Evolutionary conservation across 805 yeast genomes (phyloP), one percentile per base, ranked within the genome.

Genomic region (Scheffersomyces ergatensis): DNA sequence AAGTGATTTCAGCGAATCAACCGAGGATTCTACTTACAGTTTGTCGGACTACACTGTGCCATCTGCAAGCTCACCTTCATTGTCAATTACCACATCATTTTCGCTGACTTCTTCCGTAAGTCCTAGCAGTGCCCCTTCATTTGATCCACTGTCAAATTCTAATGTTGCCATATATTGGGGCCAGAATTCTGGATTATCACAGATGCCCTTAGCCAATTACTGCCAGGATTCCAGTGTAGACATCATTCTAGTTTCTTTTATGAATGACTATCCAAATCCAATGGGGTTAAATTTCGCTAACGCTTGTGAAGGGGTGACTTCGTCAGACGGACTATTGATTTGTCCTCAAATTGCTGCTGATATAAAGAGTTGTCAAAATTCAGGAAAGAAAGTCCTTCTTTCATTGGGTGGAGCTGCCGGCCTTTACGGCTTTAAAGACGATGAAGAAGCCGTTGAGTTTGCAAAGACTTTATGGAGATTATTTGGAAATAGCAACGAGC

Each of bases 151-250:
- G 5, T 41, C 44, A 19, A 36, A 36, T n/a, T 29, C 70, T 24
- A 85, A 86, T 48, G 78, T 88, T 29, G 96, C 84, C 17, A 72
- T 85, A 6, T 89, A 89, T 65, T 89, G 96, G 96, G 96, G 97
- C 39, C 96, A 89, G 63, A 54, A 54, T 41, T 54, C 63, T 9
- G 55, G 49, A 20, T 5, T 48, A 37, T 6, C 55, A 3, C 81
- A 78, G 49, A 62, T 62, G 40, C 34, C 52, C 16, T 52, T 66
- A 48, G 43, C 49, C 16, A 27, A 49, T 34, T 85, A 85, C 68
- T 87, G 96, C 69, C 64, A 70, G 43, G 68, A 78, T 41, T 76
- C 77, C 39, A 70, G 79, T 33, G 89, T 85, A 20, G 93, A 86
- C 50, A 78, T 85, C 38, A 65, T 83, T 43, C 55, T 89, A 12